Percentiles rank a stretch among this genome's conserved stretches.
phyloP scores from a whole-genome alignment of 2,329 filamentous ascomycete genomes.

The Paracoccidioides lutzii region DNA sequence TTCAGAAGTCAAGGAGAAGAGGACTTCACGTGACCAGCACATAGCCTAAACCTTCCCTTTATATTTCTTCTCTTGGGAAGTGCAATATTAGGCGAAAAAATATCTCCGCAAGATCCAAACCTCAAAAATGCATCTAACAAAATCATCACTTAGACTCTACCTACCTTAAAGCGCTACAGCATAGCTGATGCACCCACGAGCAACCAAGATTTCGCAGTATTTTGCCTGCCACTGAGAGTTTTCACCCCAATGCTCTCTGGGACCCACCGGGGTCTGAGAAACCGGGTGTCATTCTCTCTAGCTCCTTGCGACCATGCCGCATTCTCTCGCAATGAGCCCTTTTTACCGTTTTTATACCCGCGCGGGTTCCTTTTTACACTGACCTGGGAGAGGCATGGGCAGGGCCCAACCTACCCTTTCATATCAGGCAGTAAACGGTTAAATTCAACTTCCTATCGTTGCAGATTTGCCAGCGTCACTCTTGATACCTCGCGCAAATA shows the following conservation, averaged over 20 bases:
- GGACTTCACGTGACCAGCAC: neutral
- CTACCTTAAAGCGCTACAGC: neutral
- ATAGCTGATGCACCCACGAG: neutral
- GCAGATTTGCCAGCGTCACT: neutral
- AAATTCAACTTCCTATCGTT: neutral
- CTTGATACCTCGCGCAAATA: neutral
- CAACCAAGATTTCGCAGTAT: neutral
- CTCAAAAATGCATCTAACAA: neutral
- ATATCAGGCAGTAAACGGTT: conserved; percentile 3
- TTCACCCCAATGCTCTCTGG: conserved; percentile 30
- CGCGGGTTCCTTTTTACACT: conserved; percentile 23
- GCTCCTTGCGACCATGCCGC: conserved; percentile 24
- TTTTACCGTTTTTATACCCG: conserved; percentile 34
- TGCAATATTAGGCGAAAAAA: neutral
- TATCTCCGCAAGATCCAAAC: neutral
- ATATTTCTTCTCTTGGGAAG: neutral
- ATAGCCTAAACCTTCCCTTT: neutral
- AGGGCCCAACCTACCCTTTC: neutral
- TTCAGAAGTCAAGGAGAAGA: too few species aligned
- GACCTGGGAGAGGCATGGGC: conserved; percentile 5
- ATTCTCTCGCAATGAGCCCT: conserved; percentile 27
- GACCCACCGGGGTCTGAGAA: conserved; percentile 29
- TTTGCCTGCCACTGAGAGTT: neutral
- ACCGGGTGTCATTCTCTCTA: conserved; percentile 23
- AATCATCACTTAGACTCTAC: too few species aligned